Evolutionary conservation across 805 yeast species (phyloP).

Genomic region (Priceomyces fermenticarens): DNA sequence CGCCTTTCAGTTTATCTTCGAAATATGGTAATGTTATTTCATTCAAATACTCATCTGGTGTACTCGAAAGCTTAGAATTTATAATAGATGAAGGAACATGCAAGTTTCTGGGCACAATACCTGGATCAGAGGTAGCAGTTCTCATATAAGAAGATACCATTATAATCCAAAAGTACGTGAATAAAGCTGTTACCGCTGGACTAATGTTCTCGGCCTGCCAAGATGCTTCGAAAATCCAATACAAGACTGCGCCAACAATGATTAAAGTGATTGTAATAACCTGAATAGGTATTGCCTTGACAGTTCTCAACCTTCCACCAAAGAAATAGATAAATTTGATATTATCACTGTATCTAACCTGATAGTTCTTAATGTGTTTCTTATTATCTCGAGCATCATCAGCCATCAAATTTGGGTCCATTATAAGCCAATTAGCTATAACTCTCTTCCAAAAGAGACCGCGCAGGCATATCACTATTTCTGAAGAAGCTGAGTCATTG

Average conservation of each 20-base stretch:
- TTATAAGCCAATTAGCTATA: constrained; percentile 26
- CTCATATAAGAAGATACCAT: constrained; percentile 46
- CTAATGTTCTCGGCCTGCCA: constrained; percentile 58
- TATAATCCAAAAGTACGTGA: constrained; percentile 56
- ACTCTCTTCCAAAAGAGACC: constrained; percentile 11
- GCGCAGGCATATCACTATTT: too few species aligned
- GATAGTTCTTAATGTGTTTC: constrained; percentile 34
- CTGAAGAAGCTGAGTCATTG: too few species aligned
- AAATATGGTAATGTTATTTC: constrained; percentile 47
- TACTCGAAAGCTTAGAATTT: constrained; percentile 16
- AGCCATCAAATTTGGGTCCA: constrained; percentile 19
- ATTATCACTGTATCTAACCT: constrained; percentile 32
- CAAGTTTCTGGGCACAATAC: constrained; percentile 62
- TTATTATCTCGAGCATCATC: neutral
- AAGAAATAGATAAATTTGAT: constrained; percentile 47
- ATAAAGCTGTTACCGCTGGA: constrained; percentile 55
- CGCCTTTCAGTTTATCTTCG: constrained; percentile 24
- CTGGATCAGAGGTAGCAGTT: constrained; percentile 67
- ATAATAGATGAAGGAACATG: constrained; percentile 41
- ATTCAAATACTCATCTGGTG: constrained; percentile 61
- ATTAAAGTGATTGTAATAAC: constrained; percentile 31
- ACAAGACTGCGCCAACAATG: constrained; percentile 51
- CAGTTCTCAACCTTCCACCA: constrained; percentile 62
- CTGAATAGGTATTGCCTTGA: constrained; percentile 40
- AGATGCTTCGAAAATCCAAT: constrained; percentile 40